Base-by-base conservation (phyloP, 2,329 filamentous ascomycete genomes). In the Arthrobotrys iridis region DNA sequence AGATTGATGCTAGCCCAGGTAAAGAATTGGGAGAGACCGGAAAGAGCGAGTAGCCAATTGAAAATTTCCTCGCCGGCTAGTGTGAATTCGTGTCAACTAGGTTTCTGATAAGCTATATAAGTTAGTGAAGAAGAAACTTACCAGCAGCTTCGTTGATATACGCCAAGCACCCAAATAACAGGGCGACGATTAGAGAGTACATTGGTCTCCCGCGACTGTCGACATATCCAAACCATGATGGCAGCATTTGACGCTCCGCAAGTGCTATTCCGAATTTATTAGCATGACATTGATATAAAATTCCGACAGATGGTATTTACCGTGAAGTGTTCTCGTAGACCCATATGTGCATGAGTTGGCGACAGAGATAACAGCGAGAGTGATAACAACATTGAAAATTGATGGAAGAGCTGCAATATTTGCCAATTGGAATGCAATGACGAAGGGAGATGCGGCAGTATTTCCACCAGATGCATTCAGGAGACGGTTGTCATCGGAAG, bases 21-120 rank as follows among this genome's bases (percentile, higher is more conserved):
- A 82, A 93, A 91, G 81, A 93, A 88, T 75, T 88, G 89, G 1
- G 88, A 88, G 6, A 93, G 87, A 63, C 90, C 91, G 0, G 90
- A 91, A 18, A 93, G 85, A 0, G 91, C 87, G 41, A 92, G 84
- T 63, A 91, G 85, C 88, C 88, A 91, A 79, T 83, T 84, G 82
- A 90, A 90, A 10, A 90, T 85, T 0, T 82, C 81, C 2, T 82
- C 80, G 33, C 87, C 87, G 0, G 82, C 82, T 74, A 63, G 6
- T 8, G n/a, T n/a, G n/a, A n/a, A n/a, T n/a, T n/a, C n/a, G n/a
- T n/a, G n/a, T n/a, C n/a, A n/a, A n/a, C n/a, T n/a, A n/a, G n/a
- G n/a, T n/a, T n/a, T n/a, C n/a, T n/a, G n/a, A n/a, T n/a, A n/a
- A n/a, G n/a, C n/a, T n/a, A n/a, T n/a, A n/a, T n/a, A n/a, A n/a